phyloP scores from a whole-genome alignment of 2,329 filamentous ascomycete species.

The Cercospora zeae-maydis region DNA sequence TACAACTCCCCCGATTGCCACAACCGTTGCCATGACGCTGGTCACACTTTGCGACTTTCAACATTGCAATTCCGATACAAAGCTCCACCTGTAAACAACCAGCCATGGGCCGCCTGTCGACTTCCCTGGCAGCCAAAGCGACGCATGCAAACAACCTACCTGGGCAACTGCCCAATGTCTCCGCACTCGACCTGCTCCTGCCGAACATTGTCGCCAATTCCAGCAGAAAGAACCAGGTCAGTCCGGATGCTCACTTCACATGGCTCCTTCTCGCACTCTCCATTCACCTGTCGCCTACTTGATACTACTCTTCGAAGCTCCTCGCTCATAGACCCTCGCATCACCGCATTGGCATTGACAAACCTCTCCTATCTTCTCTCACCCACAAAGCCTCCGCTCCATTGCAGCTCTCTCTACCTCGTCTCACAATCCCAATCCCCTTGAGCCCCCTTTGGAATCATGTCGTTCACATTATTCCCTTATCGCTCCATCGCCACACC shows the following conservation, averaged over 20 bases:
- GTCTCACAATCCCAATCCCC: background rate
- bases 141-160: slow-evolving; percentile 31
- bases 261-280: background rate
- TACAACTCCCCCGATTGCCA: background rate
- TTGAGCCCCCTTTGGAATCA: background rate
- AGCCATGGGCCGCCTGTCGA: slow-evolving; percentile 32
- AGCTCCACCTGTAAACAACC: background rate
- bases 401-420: background rate
- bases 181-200: slow-evolving; percentile 33
- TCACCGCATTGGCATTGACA: background rate
- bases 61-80: no score
- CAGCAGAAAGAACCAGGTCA: slow-evolving; percentile 21
- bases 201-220: slow-evolving; percentile 18
- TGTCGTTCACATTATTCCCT: slow-evolving; percentile 1
- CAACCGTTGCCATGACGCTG: background rate
- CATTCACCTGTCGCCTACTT: background rate
- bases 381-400: background rate
- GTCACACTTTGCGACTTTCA: background rate
- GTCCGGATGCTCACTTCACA: slow-evolving; percentile 12
- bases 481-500: slow-evolving; percentile 10
- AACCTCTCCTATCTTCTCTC: no score
- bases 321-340: background rate
- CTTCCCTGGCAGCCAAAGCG: slow-evolving; percentile 28
- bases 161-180: slow-evolving; percentile 29
- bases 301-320: background rate